phyloP scores from a whole-genome alignment of 2,329 filamentous ascomycete species.

The Botryotinia calthae region DNA sequence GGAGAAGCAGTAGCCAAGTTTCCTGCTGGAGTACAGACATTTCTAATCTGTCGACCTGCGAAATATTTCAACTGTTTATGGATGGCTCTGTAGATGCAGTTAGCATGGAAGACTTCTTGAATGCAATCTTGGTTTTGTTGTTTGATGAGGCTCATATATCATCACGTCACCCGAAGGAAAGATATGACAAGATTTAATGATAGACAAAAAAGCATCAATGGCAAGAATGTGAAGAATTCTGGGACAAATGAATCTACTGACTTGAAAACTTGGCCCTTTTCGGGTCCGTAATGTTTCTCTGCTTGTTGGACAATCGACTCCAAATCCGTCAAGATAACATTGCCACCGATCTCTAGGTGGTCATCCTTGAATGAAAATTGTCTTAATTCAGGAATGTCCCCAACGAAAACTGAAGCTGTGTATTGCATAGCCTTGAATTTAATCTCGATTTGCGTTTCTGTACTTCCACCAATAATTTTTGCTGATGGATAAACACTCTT shows the following conservation, averaged over 20 bases:
- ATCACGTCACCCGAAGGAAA: background rate
- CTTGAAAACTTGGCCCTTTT: conserved; percentile 67
- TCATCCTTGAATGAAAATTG: conserved; percentile 78
- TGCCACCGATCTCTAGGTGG: conserved; percentile 87
- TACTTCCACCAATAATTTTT: conserved; percentile 94
- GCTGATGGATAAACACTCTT: conserved; percentile 81
- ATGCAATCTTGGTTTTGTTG: background rate
- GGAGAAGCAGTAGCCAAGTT: conserved; percentile 93
- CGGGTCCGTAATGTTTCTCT: conserved; percentile 70
- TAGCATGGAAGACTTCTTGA: background rate
- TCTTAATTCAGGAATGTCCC: conserved; percentile 85
- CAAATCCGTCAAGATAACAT: conserved; percentile 87
- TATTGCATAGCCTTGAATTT: conserved; percentile 97
- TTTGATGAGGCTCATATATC: background rate
- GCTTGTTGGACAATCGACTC: conserved; percentile 81
- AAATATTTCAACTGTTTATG: conserved; percentile 94
- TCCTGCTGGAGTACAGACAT: conserved; percentile 94
- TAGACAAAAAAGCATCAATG: background rate
- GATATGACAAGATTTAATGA: background rate
- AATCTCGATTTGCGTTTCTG: conserved; percentile 96
- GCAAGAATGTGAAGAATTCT: too few species aligned
- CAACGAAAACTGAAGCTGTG: conserved; percentile 84
- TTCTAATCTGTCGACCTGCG: conserved; percentile 90
- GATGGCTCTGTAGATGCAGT: conserved; percentile 55
- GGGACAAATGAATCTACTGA: background rate